These are phyloP conservation scores for Earliella scabrosa DNA, from an alignment of 1,284 basidiomycete species.

Conservation along the genomic window DNA sequence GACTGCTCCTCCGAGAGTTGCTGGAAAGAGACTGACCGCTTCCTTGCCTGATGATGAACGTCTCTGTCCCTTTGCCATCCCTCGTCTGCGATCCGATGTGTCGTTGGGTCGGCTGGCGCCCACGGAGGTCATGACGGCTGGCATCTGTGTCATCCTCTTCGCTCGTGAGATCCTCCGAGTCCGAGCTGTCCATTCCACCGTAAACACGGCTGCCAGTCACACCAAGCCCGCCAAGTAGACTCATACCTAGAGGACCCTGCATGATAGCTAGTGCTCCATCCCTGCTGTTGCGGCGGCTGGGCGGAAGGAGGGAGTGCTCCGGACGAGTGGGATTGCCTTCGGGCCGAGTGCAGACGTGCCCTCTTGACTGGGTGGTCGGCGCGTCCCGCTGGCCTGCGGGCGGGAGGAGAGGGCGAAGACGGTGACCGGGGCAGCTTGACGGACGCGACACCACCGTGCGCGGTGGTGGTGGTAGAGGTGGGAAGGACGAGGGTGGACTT, in stretches of 20 bases:
- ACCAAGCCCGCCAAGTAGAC: not conserved
- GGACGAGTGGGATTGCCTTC: constrained; percentile 29
- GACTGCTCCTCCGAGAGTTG: constrained; percentile 30
- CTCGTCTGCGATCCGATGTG: constrained; percentile 14
- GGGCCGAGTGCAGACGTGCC: constrained; percentile 17
- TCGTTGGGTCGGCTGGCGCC: constrained; percentile 40
- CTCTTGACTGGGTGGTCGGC: constrained; percentile 28
- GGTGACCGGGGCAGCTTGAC: constrained; percentile 76
- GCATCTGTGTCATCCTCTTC: constrained; percentile 49
- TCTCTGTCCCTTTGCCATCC: constrained; percentile 6
- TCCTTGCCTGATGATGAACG: constrained; percentile 20
- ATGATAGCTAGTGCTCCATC: constrained; percentile 86
- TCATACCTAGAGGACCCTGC: constrained; percentile 76
- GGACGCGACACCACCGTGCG: constrained; percentile 14
- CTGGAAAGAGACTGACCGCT: constrained; percentile 23
- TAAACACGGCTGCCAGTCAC: not conserved
- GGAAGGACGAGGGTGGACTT: not conserved
- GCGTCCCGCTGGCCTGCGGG: constrained; percentile 33
- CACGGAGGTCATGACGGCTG: constrained; percentile 44
- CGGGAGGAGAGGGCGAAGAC: constrained; percentile 75
- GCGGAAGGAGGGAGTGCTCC: constrained; percentile 23
- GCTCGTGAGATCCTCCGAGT: constrained; percentile 45
- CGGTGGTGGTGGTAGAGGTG: constrained; percentile 6
- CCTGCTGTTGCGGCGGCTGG: constrained; percentile 43
- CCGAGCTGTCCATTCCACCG: constrained; percentile 42